These are phyloP conservation scores for Chrysoporthe deuterocubensis DNA, from an alignment of 2,329 filamentous ascomycete genomes.

Conservation along the genomic window DNA sequence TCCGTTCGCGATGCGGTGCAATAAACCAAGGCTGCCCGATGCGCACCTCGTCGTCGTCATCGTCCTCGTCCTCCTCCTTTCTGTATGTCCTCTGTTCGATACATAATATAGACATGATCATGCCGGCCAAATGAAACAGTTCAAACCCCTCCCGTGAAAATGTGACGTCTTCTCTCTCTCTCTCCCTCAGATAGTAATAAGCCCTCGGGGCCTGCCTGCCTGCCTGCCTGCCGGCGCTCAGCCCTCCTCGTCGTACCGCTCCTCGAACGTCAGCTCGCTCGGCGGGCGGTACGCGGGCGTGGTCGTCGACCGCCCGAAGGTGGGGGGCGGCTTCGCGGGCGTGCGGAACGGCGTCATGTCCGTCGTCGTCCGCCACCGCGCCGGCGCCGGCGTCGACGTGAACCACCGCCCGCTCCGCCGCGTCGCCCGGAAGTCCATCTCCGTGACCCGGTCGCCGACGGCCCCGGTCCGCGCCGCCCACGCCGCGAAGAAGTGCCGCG, in stretches of 20 bases:
- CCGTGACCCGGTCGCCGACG: slow-evolving; percentile 29
- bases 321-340: slow-evolving; percentile 18
- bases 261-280: slow-evolving; percentile 28
- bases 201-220: not conserved
- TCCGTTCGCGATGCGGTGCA: slow-evolving; percentile 8
- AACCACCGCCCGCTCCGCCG: slow-evolving; percentile 27
- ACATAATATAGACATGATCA: slow-evolving; percentile 20
- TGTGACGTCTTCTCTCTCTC: not conserved
- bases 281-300: slow-evolving; percentile 27
- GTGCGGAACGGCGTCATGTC: slow-evolving; percentile 28
- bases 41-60: not conserved
- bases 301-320: slow-evolving; percentile 22
- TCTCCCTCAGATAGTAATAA: too few species aligned
- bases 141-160: not conserved
- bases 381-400: slow-evolving; percentile 28
- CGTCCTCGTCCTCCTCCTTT: not conserved
- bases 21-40: not conserved
- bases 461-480: slow-evolving; percentile 34
- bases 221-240: not conserved
- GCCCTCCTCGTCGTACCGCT: slow-evolving; percentile 14
- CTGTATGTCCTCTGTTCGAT: slow-evolving; percentile 15
- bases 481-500: slow-evolving; percentile 31
- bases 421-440: slow-evolving; percentile 28
- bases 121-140: slow-evolving; percentile 19
- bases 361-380: slow-evolving; percentile 21